Conservation (phyloP, 1,284 basidiomycete genomes). For the Austropuccinia psidii region DNA sequence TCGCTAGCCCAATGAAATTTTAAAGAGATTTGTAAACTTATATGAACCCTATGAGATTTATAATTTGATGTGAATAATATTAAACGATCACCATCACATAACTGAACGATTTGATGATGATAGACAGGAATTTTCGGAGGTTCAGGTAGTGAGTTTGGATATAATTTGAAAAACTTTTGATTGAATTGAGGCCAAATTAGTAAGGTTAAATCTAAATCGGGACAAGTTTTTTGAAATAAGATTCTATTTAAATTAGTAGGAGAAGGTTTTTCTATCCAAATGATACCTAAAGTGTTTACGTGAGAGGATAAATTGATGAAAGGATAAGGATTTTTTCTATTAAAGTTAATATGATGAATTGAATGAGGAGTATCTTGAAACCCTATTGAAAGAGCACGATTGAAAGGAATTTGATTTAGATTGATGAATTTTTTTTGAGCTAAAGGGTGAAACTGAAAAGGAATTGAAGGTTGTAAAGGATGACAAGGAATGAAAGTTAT, state of each 20-base stretch:
- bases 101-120: conserved; percentile 9
- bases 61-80: conserved; percentile 21
- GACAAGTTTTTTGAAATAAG: conserved; percentile 31
- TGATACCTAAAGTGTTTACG: background rate
- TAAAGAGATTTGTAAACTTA: conserved; percentile 17
- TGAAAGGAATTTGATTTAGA: conserved; percentile 6
- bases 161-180: background rate
- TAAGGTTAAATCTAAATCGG: conserved; percentile 2
- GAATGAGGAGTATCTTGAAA: conserved; percentile 22
- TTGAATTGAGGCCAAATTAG: conserved; percentile 27
- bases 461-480: conserved; percentile 1
- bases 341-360: conserved; percentile 11
- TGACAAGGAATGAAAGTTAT: conserved; percentile 23
- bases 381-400: background rate
- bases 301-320: conserved; percentile 11
- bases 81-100: conserved; percentile 19
- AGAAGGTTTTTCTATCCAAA: conserved; percentile 6
- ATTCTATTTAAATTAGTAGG: background rate
- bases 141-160: background rate
- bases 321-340: conserved; percentile 15
- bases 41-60: conserved; percentile 11
- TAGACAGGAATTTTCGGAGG: conserved; percentile 23
- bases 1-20: conserved; percentile 24
- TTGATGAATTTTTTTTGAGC: too few relatives aligned
- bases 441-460: background rate